Base-by-base conservation (phyloP, 2,329 filamentous ascomycete species). In the Aspergillus tanneri region DNA sequence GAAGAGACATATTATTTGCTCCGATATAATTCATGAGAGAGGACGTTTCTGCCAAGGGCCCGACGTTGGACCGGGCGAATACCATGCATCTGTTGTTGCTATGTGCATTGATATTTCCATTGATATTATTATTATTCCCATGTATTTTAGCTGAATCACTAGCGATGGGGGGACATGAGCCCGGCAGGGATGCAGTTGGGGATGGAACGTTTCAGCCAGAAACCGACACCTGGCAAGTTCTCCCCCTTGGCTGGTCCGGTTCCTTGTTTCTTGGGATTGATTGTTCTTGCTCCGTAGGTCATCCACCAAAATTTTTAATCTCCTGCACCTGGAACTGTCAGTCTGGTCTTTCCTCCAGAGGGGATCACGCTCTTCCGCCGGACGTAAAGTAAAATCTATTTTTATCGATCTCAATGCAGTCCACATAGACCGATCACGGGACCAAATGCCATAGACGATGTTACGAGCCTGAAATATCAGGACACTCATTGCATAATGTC, bases 401-500 rank as follows among this genome's bases (percentile, higher is more conserved):
- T n/a, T n/a, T n/a, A n/a, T n/a, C n/a, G n/a, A n/a, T n/a, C n/a
- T n/a, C n/a, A n/a, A n/a, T n/a, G n/a, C n/a, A n/a, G n/a, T n/a
- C n/a, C n/a, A n/a, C n/a, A n/a, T n/a, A n/a, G n/a, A n/a, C n/a
- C n/a, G n/a, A 34, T 34, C 14, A 8, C 30, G 19, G 30, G 30
- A 34, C 7, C 14, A 10, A 34, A 34, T 18, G 30, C n/a, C n/a
- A n/a, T n/a, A n/a, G n/a, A n/a, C n/a, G n/a, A n/a, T n/a, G n/a
- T n/a, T n/a, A n/a, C n/a, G 11, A 18, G 30, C 30, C 30, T 34
- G 16, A 34, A 34, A 34, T 16, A 34, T 34, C 30, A 34, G 30
- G 16, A 19, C n/a, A 10, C 16, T 7, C 18, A n/a, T 22, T 24
- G 34, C 10, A 32, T 46, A 19, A 23, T 44, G 35, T 50, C 48